These are phyloP conservation scores for Suhomyces choctaworum DNA, from an alignment of 1,139 yeast genomes.

Conservation along the genomic window DNA sequence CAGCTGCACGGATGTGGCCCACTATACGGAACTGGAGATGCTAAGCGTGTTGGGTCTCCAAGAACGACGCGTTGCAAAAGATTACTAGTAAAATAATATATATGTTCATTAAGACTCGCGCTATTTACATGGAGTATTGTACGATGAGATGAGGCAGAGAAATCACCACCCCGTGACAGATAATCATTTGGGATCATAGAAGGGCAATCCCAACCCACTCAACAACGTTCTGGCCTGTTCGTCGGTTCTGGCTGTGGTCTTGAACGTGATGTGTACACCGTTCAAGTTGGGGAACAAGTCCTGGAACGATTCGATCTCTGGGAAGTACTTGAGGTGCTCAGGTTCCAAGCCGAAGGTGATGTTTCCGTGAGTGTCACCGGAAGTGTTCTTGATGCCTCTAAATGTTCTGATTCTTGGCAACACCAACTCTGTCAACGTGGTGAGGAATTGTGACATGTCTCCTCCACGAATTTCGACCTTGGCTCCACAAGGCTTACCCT, in stretches of 20 bases:
- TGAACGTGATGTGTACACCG: constrained; percentile 83
- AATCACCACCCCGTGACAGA: neutral
- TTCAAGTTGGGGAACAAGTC: constrained; percentile 87
- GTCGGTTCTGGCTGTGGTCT: constrained; percentile 89
- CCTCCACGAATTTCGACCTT: constrained; percentile 76
- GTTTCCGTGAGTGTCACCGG: constrained; percentile 88
- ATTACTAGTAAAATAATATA: too few species aligned
- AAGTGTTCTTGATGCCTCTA: constrained; percentile 67
- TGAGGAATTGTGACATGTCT: constrained; percentile 81
- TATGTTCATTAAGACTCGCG: neutral
- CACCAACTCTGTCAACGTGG: constrained; percentile 87
- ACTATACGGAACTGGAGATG: too few species aligned
- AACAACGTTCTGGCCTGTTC: constrained; percentile 86
- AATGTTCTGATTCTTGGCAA: constrained; percentile 91
- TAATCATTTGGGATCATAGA: constrained; percentile 32
- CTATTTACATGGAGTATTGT: constrained; percentile 6
- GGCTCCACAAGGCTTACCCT: constrained; percentile 92
- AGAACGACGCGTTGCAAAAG: too few species aligned
- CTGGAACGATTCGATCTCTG: constrained; percentile 89
- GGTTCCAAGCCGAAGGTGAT: constrained; percentile 81
- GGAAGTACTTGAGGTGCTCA: constrained; percentile 79
- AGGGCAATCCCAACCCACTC: constrained; percentile 83
- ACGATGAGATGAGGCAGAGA: neutral
- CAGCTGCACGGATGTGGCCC: too few species aligned
- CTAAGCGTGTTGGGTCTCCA: too few species aligned